Evolutionary conservation across 345 rosid genomes (phyloP).

Genomic region (Rubroshorea leprosula): DNA sequence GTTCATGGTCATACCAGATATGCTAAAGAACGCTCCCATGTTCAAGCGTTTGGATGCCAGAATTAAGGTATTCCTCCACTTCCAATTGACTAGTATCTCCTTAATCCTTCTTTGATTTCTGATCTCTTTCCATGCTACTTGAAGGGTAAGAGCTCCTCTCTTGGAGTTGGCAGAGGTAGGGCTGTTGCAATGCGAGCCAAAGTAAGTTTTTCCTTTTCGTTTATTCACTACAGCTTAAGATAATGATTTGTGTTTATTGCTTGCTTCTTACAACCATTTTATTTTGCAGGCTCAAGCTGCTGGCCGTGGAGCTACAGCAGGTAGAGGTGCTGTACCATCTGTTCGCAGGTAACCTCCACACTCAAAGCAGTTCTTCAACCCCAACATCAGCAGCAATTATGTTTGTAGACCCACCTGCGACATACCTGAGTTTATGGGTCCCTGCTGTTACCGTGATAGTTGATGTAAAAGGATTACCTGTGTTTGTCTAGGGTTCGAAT

Average conservation of each 20-base stretch:
- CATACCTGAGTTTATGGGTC: background rate
- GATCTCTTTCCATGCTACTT: slow-evolving; percentile 18
- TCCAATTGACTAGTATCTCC: slow-evolving; percentile 5
- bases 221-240: background rate
- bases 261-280: background rate
- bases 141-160: slow-evolving; percentile 84
- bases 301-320: slow-evolving; percentile 69
- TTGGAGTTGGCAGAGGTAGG: slow-evolving; percentile 93
- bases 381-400: background rate
- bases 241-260: background rate
- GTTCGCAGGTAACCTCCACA: slow-evolving; percentile 47
- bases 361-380: background rate
- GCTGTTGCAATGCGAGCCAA: slow-evolving; percentile 85
- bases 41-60: slow-evolving; percentile 85
- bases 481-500: no score
- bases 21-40: slow-evolving; percentile 98
- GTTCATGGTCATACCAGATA: slow-evolving; percentile 99
- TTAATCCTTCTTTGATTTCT: background rate
- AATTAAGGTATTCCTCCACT: slow-evolving; percentile 53
- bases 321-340: slow-evolving; percentile 77
- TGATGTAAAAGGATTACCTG: background rate
- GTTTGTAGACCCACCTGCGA: slow-evolving; percentile 8
- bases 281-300: slow-evolving; percentile 58
- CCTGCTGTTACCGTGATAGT: background rate
- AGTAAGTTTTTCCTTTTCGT: slow-evolving; percentile 37